These are phyloP conservation scores for Sclerotinia subarctica DNA, from an alignment of 2,329 filamentous ascomycete species.

Conservation along the genomic window DNA sequence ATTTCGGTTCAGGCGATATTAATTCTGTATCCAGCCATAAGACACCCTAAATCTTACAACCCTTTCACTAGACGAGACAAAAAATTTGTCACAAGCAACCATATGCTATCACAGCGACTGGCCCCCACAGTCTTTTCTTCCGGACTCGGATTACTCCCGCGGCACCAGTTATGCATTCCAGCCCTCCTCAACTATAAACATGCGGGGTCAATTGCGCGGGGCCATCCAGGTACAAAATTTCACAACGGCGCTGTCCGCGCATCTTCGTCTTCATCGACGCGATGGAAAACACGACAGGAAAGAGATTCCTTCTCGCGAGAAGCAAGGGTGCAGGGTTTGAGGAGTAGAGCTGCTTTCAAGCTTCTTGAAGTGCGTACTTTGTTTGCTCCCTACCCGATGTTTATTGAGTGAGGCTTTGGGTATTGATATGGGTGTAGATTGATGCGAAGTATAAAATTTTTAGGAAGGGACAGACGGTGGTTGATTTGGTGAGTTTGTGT, in stretches of 20 bases:
- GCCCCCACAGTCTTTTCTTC: neutral
- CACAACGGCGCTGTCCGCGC: no score
- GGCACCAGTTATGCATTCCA: neutral
- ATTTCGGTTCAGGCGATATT: neutral
- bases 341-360: conserved; percentile 92
- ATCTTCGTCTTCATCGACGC: conserved; percentile 58
- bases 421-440: conserved; percentile 52
- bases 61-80: neutral
- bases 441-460: conserved; percentile 80
- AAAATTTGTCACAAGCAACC: neutral
- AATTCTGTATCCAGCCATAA: neutral
- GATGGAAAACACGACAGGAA: conserved; percentile 79
- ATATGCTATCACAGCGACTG: neutral
- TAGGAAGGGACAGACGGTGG: conserved; percentile 73
- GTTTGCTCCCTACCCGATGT: neutral
- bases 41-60: neutral
- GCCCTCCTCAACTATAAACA: no score
- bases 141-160: neutral
- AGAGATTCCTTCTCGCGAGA: conserved; percentile 69
- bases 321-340: conserved; percentile 76
- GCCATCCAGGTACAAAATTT: neutral
- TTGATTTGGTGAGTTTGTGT: conserved; percentile 68
- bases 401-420: neutral
- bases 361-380: conserved; percentile 65
- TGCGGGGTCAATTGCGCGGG: conserved; percentile 2